These are phyloP conservation scores for Harringtonia lauricola DNA, from an alignment of 2,329 filamentous ascomycete species.

Conservation along the genomic window DNA sequence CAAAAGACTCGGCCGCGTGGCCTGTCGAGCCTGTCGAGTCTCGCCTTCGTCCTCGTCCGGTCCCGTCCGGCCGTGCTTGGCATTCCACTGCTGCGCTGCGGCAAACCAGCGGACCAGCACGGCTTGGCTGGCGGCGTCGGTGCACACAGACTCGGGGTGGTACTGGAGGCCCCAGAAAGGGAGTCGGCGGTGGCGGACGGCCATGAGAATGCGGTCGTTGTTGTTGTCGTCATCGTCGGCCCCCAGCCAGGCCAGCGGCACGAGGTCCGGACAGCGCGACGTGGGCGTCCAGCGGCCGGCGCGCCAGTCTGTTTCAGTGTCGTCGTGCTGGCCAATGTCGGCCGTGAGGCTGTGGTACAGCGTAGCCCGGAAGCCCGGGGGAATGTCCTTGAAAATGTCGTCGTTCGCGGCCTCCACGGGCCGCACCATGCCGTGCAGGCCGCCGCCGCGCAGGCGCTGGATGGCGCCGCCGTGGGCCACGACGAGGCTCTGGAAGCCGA, in stretches of 20 bases:
- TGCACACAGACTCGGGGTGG: slow-evolving; percentile 83
- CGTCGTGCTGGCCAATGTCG: slow-evolving; percentile 37
- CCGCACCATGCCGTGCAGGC: slow-evolving; percentile 76
- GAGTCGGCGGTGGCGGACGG: slow-evolving; percentile 50
- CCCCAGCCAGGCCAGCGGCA: slow-evolving; percentile 53
- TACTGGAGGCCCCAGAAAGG: slow-evolving; percentile 87
- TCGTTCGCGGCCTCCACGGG: slow-evolving; percentile 15
- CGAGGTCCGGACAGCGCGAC: slow-evolving; percentile 26
- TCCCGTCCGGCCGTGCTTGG: slow-evolving; percentile 13
- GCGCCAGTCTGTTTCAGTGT: slow-evolving; percentile 14
- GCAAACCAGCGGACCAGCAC: slow-evolving; percentile 69
- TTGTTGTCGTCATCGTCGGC: slow-evolving; percentile 28
- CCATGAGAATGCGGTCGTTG: slow-evolving; percentile 56
- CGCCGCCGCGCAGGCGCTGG: slow-evolving; percentile 49
- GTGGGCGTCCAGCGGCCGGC: slow-evolving; percentile 28
- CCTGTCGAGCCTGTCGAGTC: slow-evolving; percentile 17
- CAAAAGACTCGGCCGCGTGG: slow-evolving; percentile 23
- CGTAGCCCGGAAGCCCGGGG: slow-evolving; percentile 50
- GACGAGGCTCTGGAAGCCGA: slow-evolving; percentile 76
- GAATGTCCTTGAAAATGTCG: slow-evolving; percentile 56
- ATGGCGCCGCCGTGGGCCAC: slow-evolving; percentile 54
- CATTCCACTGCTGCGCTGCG: slow-evolving; percentile 51
- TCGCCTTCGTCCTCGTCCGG: slow-evolving; percentile 7
- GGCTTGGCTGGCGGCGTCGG: slow-evolving; percentile 51
- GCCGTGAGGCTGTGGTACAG: slow-evolving; percentile 62